Base-by-base conservation (phyloP, 2,329 filamentous ascomycete species). In the Xylaria sp. region DNA sequence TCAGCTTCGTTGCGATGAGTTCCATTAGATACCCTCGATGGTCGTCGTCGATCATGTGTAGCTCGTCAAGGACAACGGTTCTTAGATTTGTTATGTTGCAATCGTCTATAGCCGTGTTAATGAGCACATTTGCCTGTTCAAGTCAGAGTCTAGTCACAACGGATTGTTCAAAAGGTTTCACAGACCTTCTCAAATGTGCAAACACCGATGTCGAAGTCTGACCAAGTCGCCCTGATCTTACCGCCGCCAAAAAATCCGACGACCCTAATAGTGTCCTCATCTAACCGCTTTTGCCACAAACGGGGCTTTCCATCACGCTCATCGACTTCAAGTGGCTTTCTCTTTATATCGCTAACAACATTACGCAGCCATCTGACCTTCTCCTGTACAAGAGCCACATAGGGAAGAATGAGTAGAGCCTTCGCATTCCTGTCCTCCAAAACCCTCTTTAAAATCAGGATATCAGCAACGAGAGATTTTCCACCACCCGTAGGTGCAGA, bases 21-120 rank as follows among this genome's bases (percentile, higher is more conserved):
- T 94, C 92, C 64, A 94, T 82, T 1, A 94, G 83, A 76, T 94
- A 94, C 3, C 92, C 92, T 13, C 92, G 88, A 72, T 90, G 87
- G 70, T 91, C 90, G 76, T 94, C 92, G 73, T 93, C 90, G 54
- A 94, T 85, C 91, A 94, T 94, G 77, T 94, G 92, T n/a, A 94
- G 81, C 77, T 94, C 92, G 74, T 94, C 92, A 41, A 94, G 82
- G 15, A 94, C 90, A 20, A 94, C 87, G 12, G 90, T 83, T 56
- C 86, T 88, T 52, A 94, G 81, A 23, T 89, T 85, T n/a, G 84
- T 82, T 68, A 93, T 86, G 3, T 85, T 88, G 75, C 87, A 89
- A 71, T 94, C 90, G 70, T 92, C 90, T 72, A 94, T 92, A 15
- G 91, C 90, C 25, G 86, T 83, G 73, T 94, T 94, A 33, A 94